phyloP scores from a whole-genome alignment of 352 stramenopile genomes.

The Phytopythium litorale region DNA sequence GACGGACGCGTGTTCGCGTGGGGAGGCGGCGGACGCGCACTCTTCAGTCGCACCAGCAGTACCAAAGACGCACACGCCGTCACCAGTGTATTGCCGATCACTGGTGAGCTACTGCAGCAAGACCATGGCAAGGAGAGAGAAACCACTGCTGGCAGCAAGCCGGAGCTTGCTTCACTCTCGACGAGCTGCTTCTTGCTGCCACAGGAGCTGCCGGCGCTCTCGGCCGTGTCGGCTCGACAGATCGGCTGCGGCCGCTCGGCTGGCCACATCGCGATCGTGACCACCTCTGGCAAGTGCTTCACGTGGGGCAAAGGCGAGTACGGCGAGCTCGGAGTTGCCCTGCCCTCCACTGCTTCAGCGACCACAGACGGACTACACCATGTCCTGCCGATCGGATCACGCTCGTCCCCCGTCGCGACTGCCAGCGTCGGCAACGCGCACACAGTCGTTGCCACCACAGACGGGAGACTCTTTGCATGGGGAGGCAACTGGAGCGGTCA shows the following conservation, averaged over 20 bases:
- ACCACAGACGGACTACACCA: background rate
- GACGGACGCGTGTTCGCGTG: conserved; percentile 85
- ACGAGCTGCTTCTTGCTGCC: conserved; percentile 45
- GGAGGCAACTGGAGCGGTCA: conserved; percentile 70
- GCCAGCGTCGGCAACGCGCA: conserved; percentile 69
- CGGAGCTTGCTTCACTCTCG: background rate
- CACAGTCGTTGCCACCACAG: conserved; percentile 40
- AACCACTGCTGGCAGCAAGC: background rate
- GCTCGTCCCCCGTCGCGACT: conserved; percentile 10
- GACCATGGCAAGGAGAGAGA: background rate
- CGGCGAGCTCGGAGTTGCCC: conserved; percentile 43
- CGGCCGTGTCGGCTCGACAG: conserved; percentile 15
- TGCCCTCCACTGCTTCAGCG: background rate
- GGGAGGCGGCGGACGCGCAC: conserved; percentile 65
- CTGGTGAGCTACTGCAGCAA: background rate
- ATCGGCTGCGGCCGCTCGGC: conserved; percentile 41
- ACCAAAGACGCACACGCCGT: background rate
- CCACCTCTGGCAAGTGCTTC: conserved; percentile 35
- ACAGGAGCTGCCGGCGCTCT: conserved; percentile 26
- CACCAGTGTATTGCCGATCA: background rate
- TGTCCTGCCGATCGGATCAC: background rate
- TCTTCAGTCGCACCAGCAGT: conserved; percentile 20
- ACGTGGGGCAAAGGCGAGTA: conserved; percentile 60
- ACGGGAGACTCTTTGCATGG: conserved; percentile 56
- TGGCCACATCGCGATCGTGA: conserved; percentile 46